Conservation (phyloP, 805 yeast species). For the Wickerhamiella sergipiensis region DNA sequence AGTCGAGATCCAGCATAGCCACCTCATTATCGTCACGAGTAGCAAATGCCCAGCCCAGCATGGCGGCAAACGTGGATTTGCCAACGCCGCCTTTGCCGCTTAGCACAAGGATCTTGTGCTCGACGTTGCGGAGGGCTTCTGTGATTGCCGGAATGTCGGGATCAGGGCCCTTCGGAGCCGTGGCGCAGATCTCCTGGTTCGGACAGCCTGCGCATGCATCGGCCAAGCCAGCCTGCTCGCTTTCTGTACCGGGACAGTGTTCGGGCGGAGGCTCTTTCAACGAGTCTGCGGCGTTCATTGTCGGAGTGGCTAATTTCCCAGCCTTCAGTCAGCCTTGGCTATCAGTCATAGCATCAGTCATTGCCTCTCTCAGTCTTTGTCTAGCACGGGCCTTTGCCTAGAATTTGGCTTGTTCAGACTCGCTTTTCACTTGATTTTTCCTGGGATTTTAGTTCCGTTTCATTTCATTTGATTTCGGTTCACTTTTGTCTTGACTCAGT, state of each 20-base stretch:
- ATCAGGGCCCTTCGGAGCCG: slow-evolving; percentile 80
- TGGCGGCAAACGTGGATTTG: slow-evolving; percentile 86
- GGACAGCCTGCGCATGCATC: slow-evolving; percentile 95
- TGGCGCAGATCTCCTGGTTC: slow-evolving; percentile 77
- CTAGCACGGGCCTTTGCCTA: too few relatives aligned
- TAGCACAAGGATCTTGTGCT: slow-evolving; percentile 68
- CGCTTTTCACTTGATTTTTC: too few relatives aligned
- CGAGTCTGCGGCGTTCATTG: not conserved
- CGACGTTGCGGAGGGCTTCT: slow-evolving; percentile 43
- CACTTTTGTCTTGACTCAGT: too few relatives aligned
- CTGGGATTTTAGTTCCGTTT: too few relatives aligned
- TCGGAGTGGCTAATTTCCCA: too few relatives aligned
- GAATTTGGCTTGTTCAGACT: too few relatives aligned
- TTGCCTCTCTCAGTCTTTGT: too few relatives aligned
- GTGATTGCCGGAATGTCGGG: slow-evolving; percentile 75
- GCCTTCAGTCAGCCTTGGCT: not conserved
- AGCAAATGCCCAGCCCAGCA: slow-evolving; percentile 95
- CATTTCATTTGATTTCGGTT: too few relatives aligned
- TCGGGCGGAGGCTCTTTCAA: slow-evolving; percentile 60
- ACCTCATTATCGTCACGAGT: slow-evolving; percentile 61
- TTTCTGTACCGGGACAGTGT: slow-evolving; percentile 97
- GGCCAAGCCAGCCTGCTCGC: slow-evolving; percentile 83
- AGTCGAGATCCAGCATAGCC: slow-evolving; percentile 94
- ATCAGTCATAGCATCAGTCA: not conserved
- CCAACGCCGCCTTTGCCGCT: slow-evolving; percentile 79